Conservation (phyloP, 768 basidiomycete genomes). For the Lactarius sanguifluus region DNA sequence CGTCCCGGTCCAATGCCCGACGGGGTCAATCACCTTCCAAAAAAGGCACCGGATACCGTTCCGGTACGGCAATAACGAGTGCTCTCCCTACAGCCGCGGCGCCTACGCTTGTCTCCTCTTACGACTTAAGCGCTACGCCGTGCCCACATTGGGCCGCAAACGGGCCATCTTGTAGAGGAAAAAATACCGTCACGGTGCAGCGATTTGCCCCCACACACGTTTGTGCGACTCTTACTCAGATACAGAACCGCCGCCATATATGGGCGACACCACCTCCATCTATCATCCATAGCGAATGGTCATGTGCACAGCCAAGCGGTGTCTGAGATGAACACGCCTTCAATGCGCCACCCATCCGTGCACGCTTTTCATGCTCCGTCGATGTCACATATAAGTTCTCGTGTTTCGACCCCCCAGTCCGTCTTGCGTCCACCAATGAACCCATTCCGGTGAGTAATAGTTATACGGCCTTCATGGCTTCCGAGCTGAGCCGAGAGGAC, state of each 20-base stretch:
- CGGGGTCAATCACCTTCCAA: background rate
- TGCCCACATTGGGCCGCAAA: background rate
- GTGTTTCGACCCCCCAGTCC: background rate
- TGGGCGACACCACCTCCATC: background rate
- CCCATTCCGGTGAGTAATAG: background rate
- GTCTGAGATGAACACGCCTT: background rate
- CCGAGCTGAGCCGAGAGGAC: background rate
- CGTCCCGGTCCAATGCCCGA: background rate
- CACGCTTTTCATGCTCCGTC: background rate
- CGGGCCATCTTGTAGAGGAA: background rate
- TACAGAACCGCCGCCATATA: background rate
- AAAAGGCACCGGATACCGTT: background rate
- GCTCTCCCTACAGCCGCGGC: background rate
- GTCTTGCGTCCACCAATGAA: background rate
- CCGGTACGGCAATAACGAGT: background rate
- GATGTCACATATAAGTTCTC: background rate
- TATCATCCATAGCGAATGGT: background rate
- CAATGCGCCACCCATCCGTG: background rate
- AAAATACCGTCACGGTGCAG: background rate
- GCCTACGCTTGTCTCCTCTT: background rate
- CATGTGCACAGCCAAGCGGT: conserved; percentile 4
- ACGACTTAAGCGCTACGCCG: background rate
- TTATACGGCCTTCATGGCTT: background rate
- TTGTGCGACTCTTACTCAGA: background rate
- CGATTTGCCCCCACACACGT: background rate